Evolutionary conservation across 2,329 filamentous ascomycete genomes (phyloP), one percentile per base, ranked within the genome.

Genomic region (Penicillium sp.): DNA sequence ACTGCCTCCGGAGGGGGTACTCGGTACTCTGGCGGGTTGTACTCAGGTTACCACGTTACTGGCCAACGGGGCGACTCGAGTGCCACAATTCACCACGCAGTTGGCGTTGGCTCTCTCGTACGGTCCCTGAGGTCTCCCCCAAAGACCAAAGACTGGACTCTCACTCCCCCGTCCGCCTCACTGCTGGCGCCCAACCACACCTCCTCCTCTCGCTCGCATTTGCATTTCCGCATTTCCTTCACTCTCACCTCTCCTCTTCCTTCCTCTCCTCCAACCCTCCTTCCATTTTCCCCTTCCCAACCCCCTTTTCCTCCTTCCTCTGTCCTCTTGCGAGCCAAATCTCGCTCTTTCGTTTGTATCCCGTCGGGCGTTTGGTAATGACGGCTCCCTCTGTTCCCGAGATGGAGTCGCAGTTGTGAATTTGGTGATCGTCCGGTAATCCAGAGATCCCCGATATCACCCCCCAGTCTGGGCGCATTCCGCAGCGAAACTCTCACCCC

Each of bases 391-490:
- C 50, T 58, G 55, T 63, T 61, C 56, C 62, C 59, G 66, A 61
- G 63, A 67, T 67, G 66, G 65, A 63, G 60, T 62, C 60, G 62
- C 66, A 65, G 59, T 57, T 66, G 66, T 68, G 62, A 68, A 68
- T 65, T 60, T 67, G 65, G 66, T 68, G 66, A 68, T 66, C 54
- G 14, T 51, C 56, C 61, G 60, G 60, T 60, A 52, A 62, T 57
- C 58, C 33, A 54, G 40, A 52, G 51, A 40, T 51, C 49, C 49
- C 35, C 49, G 36, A 37, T 37, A 13, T 24, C 33, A 1, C 7
- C 31, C 31, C 31, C 40, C 54, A 61, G 63, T 65, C 24, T 27
- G 60, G 58, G 63, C 66, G 65, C 66, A 67, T 68, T 68, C 66
- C 66, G 56, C 58, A 46, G 22, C 13, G 37, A 40, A 14, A 52